These are phyloP conservation scores for Borealophlyctis nickersoniae DNA, from an alignment of 192 early-diverging fungal genomes.

Conservation along the genomic window DNA sequence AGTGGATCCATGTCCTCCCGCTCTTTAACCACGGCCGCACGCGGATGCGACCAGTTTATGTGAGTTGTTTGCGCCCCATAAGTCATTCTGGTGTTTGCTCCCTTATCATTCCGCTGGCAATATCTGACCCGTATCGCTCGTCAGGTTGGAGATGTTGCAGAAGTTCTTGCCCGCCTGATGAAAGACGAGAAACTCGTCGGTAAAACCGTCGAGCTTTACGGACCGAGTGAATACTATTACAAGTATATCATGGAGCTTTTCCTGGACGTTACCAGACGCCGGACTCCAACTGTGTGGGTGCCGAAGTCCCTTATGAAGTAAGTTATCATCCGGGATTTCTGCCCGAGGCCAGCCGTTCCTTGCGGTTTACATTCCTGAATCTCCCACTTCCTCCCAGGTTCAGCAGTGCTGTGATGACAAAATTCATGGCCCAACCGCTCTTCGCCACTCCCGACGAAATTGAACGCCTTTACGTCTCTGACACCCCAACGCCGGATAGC, in stretches of 20 bases:
- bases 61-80: slow-evolving; percentile 21
- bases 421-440: too few relatives aligned
- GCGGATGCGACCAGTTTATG: slow-evolving; percentile 69
- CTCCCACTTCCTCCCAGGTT: too few relatives aligned
- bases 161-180: slow-evolving; percentile 72
- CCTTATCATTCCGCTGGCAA: not conserved
- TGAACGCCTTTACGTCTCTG: slow-evolving; percentile 70
- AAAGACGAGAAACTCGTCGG: slow-evolving; percentile 72
- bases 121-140: too few relatives aligned
- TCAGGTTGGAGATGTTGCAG: slow-evolving; percentile 83
- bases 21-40: slow-evolving; percentile 67
- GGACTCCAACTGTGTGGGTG: slow-evolving; percentile 64
- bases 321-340: not conserved
- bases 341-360: not conserved
- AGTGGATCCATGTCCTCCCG: slow-evolving; percentile 47
- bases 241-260: slow-evolving; percentile 71
- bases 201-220: slow-evolving; percentile 87
- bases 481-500: slow-evolving; percentile 62
- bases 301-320: slow-evolving; percentile 69
- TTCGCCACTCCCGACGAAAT: too few relatives aligned
- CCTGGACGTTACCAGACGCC: slow-evolving; percentile 53
- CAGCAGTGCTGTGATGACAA: too few relatives aligned
- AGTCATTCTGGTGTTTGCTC: not conserved
- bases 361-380: slow-evolving; percentile 9
- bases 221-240: slow-evolving; percentile 73